Percentiles rank a stretch among this genome's conserved stretches.
These are phyloP conservation scores for Cercospora canescens DNA, from an alignment of 2,329 filamentous ascomycete genomes.

Conservation along the genomic window DNA sequence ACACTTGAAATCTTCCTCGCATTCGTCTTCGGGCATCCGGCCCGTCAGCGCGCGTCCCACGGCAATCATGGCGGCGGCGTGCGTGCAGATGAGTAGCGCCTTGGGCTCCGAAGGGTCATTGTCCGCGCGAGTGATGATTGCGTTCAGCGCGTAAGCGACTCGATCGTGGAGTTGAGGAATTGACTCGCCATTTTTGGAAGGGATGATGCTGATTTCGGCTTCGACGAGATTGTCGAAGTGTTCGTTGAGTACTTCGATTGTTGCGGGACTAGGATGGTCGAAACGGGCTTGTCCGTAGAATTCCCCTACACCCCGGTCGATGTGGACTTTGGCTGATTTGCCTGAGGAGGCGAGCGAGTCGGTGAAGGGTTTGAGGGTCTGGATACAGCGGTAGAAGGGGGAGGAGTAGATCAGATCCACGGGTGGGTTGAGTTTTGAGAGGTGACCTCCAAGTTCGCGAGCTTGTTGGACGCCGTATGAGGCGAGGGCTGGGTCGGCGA, in stretches of 20 bases:
- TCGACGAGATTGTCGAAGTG: conserved; percentile 63
- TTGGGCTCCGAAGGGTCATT: conserved; percentile 61
- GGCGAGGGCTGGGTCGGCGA: conserved; percentile 83
- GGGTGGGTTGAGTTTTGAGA: conserved; percentile 63
- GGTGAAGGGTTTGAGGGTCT: conserved; percentile 75
- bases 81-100: conserved; percentile 78
- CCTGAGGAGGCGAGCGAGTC: conserved; percentile 44
- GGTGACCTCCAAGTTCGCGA: conserved; percentile 68
- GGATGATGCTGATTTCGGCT: conserved; percentile 58
- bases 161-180: conserved; percentile 79
- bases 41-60: conserved; percentile 82
- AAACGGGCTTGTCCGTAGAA: conserved; percentile 91
- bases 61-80: conserved; percentile 87
- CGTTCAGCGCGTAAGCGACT: conserved; percentile 67
- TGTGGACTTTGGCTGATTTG: conserved; percentile 26
- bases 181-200: conserved; percentile 71
- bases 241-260: conserved; percentile 59
- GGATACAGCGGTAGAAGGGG: conserved; percentile 83
- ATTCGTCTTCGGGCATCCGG: conserved; percentile 67
- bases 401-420: conserved; percentile 79
- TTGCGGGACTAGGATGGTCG: conserved; percentile 77
- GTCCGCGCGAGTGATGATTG: conserved; percentile 73
- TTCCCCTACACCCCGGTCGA: conserved; percentile 61
- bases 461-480: conserved; percentile 84
- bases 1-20: conserved; percentile 77